A percentile compares a stretch with the other conserved stretches of the same genome.
phyloP scores from a whole-genome alignment of 768 basidiomycete genomes.

The Leccinum olivaceopallidum region DNA sequence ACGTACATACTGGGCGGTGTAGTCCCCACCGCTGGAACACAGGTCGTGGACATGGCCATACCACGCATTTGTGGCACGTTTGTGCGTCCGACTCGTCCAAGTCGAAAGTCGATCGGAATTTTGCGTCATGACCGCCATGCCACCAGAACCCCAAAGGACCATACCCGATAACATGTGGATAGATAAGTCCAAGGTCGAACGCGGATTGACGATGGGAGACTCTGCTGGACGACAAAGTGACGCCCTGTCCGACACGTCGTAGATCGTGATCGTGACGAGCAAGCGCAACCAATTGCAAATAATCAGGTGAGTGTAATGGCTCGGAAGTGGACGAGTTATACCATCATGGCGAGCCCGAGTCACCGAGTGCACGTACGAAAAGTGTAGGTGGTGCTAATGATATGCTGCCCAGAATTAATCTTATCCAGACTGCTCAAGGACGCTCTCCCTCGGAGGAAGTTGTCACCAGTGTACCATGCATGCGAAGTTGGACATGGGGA shows the following conservation, averaged over 20 bases:
- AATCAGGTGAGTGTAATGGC: neutral
- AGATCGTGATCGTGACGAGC: neutral
- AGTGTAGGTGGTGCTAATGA: too few species aligned
- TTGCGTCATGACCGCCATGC: neutral
- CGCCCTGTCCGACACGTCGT: neutral
- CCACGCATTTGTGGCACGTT: neutral
- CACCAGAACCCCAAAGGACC: neutral
- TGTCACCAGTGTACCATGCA: too few species aligned
- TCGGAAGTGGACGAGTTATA: too few species aligned
- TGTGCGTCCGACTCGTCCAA: neutral
- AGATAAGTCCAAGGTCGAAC: neutral
- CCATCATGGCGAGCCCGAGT: too few species aligned
- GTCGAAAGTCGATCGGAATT: neutral
- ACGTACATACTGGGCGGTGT: neutral
- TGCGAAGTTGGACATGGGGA: too few species aligned
- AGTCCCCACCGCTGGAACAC: neutral
- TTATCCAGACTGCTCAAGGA: too few species aligned
- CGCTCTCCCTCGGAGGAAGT: too few species aligned
- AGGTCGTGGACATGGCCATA: neutral
- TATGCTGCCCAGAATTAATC: too few species aligned
- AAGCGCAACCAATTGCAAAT: slow-evolving; percentile 58
- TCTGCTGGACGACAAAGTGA: neutral
- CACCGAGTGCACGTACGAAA: too few species aligned
- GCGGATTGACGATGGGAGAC: neutral
- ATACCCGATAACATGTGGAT: neutral